Evolutionary conservation across 345 rosid species (phyloP), one percentile per base, ranked within the genome.

Genomic region (Populus davidiana): DNA sequence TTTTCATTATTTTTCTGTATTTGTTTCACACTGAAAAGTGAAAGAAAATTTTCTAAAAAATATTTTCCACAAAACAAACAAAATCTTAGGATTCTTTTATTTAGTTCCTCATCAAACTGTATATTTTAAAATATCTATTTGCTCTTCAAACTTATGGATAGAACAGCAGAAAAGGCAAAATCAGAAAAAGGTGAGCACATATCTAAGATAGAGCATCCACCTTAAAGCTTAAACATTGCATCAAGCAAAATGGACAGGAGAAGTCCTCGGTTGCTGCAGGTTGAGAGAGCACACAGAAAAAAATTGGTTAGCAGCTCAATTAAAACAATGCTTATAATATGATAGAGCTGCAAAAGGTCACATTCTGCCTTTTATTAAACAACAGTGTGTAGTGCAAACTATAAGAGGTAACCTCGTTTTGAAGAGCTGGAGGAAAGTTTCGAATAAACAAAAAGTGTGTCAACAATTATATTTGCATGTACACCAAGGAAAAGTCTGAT

Each of bases 241-340:
- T 64, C 64, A 44, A 80, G 76, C 83, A 80, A 71, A 80, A 80
- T 54, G 83, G 83, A 67, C 83, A 80, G 63, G 80, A 66, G 64
- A 76, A 80, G 56, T 80, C 83, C 67, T 80, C 80, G 9, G 83
- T 80, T 38, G 76, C 83, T 80, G 73, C 80, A 80, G 59, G 62
- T 66, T 25, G 52, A 76, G 64, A 67, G 50, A 25, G 20, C 1
- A 7, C 54, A 47, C 6, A 47, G 20, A 14, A 13, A 47, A 14
- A 27, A 54, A 43, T 43, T 38, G n/a, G 44, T 70, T n/a, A 75
- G 72, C 52, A 35, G 9, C 74, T 36, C 36, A 20, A 64, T 29
- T 1, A 47, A 63, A 73, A 23, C 43, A 44, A 67, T 36, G 27
- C 18, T 39, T 2, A 39, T 18, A 20, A 33, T 10, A 11, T 6